Evolutionary conservation across 352 stramenopile genomes (phyloP).

Genomic region (Pythium brassicae): DNA sequence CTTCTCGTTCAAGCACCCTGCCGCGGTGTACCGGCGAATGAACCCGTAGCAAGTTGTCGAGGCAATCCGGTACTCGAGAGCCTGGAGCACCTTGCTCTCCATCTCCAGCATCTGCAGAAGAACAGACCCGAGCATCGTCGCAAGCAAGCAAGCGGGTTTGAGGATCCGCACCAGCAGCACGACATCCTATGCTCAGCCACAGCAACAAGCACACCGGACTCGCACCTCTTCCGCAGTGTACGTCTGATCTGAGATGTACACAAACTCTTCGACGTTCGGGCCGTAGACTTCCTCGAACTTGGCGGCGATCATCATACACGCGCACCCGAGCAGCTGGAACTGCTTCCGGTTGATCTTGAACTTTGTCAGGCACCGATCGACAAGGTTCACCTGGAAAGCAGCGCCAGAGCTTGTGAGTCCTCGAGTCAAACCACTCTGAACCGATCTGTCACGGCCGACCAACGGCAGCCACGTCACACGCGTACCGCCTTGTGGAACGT

Average conservation of each 20-base stretch:
- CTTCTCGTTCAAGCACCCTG: constrained; percentile 49
- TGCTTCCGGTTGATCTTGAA: constrained; percentile 87
- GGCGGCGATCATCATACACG: constrained; percentile 93
- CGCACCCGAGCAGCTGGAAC: constrained; percentile 95
- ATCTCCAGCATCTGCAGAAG: constrained; percentile 76
- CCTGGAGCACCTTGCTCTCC: constrained; percentile 71
- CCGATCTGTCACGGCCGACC: neutral
- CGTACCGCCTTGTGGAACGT: constrained; percentile 80
- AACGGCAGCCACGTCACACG: neutral
- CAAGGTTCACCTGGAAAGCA: constrained; percentile 55
- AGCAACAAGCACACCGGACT: neutral
- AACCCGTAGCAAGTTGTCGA: constrained; percentile 80
- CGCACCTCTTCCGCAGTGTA: constrained; percentile 86
- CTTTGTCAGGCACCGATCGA: constrained; percentile 75
- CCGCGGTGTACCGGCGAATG: constrained; percentile 51
- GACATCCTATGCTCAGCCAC: no score
- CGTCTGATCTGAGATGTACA: constrained; percentile 97
- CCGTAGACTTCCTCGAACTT: constrained; percentile 98
- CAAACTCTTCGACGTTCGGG: constrained; percentile 92
- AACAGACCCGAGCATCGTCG: neutral
- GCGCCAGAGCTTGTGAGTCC: neutral
- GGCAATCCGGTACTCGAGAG: constrained; percentile 68
- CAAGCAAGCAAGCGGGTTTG: no score
- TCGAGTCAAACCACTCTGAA: neutral
- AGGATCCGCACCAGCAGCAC: no score